These are phyloP conservation scores for Aquilaria sinensis DNA, from an alignment of 345 rosid genomes.

Conservation along the genomic window DNA sequence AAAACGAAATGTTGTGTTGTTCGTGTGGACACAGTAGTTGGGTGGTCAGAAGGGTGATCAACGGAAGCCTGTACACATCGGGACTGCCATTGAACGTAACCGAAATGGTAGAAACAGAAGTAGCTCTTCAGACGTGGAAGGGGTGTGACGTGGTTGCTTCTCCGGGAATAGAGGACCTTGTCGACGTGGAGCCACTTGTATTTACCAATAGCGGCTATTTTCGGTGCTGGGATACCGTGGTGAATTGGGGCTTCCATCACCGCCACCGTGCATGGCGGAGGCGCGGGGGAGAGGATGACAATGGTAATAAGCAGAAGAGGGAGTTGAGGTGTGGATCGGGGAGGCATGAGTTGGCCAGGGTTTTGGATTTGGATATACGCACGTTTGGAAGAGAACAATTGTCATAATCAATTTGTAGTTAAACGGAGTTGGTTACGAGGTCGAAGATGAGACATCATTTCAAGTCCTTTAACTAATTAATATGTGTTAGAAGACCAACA, in stretches of 20 bases:
- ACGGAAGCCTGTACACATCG: neutral
- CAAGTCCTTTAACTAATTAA: too few relatives aligned
- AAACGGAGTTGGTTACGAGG: neutral
- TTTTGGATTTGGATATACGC: neutral
- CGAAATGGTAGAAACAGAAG: conserved; percentile 32
- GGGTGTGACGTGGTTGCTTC: conserved; percentile 19
- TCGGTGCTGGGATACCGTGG: too few relatives aligned
- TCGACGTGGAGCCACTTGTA: conserved; percentile 11
- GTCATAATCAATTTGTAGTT: conserved; percentile 13
- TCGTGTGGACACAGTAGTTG: conserved; percentile 8
- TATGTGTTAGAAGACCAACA: too few relatives aligned
- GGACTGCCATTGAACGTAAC: conserved; percentile 26
- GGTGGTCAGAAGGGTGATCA: too few relatives aligned
- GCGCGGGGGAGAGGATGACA: conserved; percentile 15
- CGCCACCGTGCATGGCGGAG: conserved; percentile 20
- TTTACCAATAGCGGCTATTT: too few relatives aligned
- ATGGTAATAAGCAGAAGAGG: conserved; percentile 17
- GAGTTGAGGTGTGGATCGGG: conserved; percentile 16
- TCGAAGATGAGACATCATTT: too few relatives aligned
- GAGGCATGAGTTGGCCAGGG: conserved; percentile 12
- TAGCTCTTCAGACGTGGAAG: conserved; percentile 43
- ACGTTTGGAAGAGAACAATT: conserved; percentile 22
- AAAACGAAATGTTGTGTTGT: conserved; percentile 32
- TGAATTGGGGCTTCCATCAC: neutral
- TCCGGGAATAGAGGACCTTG: conserved; percentile 12